phyloP scores from a whole-genome alignment of 768 basidiomycete genomes.

The Suillus paluster region DNA sequence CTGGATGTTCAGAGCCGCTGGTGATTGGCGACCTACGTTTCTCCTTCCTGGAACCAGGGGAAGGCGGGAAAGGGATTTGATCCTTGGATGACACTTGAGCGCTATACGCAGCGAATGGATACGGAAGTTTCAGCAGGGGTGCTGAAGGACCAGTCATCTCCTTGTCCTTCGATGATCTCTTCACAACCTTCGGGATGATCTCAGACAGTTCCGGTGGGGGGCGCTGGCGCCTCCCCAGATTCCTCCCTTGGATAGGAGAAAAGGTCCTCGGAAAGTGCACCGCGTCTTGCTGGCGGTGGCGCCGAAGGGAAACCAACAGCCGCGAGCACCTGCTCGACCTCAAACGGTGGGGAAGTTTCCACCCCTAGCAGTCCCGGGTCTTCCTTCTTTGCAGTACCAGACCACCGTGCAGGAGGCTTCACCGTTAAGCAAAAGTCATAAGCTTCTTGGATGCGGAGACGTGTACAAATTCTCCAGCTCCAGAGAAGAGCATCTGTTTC shows the following conservation, averaged over 20 bases:
- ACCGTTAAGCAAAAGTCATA: slow-evolving; percentile 78
- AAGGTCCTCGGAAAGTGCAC: slow-evolving; percentile 64
- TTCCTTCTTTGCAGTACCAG: slow-evolving; percentile 36
- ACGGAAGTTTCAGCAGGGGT: slow-evolving; percentile 60
- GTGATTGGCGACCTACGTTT: slow-evolving; percentile 35
- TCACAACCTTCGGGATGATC: slow-evolving; percentile 52
- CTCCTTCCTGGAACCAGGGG: slow-evolving; percentile 49
- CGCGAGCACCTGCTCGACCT: slow-evolving; percentile 61
- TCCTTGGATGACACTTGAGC: slow-evolving; percentile 65
- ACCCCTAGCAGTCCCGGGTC: slow-evolving; percentile 31
- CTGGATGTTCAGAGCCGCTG: slow-evolving; percentile 33
- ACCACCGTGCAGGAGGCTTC: slow-evolving; percentile 41
- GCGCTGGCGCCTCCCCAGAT: slow-evolving; percentile 24
- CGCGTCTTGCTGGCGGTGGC: slow-evolving; percentile 59
- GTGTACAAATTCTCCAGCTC: slow-evolving; percentile 78
- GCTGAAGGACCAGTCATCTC: slow-evolving; percentile 41
- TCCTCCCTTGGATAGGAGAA: slow-evolving; percentile 57
- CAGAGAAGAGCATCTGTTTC: slow-evolving; percentile 65
- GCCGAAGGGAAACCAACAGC: slow-evolving; percentile 55
- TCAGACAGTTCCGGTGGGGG: slow-evolving; percentile 37
- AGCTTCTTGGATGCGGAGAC: slow-evolving; percentile 73
- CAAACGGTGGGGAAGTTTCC: slow-evolving; percentile 42
- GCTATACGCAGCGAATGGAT: slow-evolving; percentile 70
- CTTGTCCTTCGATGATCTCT: slow-evolving; percentile 52
- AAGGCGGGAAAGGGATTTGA: slow-evolving; percentile 79